Conservation (phyloP, 1,284 basidiomycete genomes). For the Agaricales sp. region DNA sequence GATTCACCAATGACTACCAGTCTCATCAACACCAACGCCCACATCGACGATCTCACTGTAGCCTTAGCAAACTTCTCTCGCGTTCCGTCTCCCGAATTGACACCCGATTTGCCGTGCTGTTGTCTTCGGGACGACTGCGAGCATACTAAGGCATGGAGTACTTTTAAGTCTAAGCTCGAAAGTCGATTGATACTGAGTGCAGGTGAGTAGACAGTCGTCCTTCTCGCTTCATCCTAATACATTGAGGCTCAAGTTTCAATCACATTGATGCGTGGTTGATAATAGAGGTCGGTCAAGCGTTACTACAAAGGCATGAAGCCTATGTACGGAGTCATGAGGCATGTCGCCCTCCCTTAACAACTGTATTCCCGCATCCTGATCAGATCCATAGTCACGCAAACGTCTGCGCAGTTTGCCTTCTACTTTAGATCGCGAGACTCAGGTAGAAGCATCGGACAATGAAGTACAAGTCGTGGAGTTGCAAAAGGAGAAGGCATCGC, state of each 20-base stretch:
- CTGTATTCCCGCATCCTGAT: slow-evolving; percentile 3
- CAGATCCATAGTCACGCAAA: slow-evolving; percentile 8
- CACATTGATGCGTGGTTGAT: too few relatives aligned
- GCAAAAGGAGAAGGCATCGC: slow-evolving; percentile 44
- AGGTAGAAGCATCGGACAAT: slow-evolving; percentile 12
- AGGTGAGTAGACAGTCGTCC: too few relatives aligned
- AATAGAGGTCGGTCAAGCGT: slow-evolving; percentile 84
- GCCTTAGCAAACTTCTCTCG: slow-evolving; percentile 64
- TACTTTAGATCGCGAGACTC: slow-evolving; percentile 11
- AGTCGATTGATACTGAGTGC: slow-evolving; percentile 73
- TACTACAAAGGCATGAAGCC: slow-evolving; percentile 81
- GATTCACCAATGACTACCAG: slow-evolving; percentile 1
- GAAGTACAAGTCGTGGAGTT: slow-evolving; percentile 30
- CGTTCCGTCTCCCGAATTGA: slow-evolving; percentile 55
- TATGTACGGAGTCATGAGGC: slow-evolving; percentile 70
- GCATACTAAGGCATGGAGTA: slow-evolving; percentile 51
- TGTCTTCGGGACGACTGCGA: slow-evolving; percentile 59
- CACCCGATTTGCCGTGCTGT: slow-evolving; percentile 44
- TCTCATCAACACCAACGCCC: not conserved
- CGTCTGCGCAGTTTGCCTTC: not conserved
- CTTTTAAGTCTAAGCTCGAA: slow-evolving; percentile 59
- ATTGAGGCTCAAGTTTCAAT: not conserved
- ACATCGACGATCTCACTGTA: slow-evolving; percentile 64
- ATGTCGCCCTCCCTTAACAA: slow-evolving; percentile 14
- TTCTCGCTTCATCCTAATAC: slow-evolving; percentile 6